Conservation (phyloP, 352 stramenopile genomes). For the Globisporangium uncinulatum region DNA sequence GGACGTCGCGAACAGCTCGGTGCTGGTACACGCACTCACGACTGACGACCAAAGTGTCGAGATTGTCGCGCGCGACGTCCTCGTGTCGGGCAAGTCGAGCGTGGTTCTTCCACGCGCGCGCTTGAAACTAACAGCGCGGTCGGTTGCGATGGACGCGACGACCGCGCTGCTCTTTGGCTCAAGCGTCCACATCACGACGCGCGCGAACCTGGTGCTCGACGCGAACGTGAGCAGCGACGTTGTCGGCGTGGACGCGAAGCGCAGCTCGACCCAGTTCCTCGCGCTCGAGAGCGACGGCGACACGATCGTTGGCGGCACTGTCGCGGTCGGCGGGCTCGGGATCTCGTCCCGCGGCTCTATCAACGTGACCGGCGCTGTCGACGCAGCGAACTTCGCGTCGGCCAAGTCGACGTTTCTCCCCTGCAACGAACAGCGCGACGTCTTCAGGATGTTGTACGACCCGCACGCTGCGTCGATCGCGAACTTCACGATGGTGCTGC, state of each 20-base stretch:
- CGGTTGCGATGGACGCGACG: constrained; percentile 52
- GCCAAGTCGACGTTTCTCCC: constrained; percentile 41
- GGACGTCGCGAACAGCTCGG: constrained; percentile 39
- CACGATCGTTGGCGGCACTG: constrained; percentile 40
- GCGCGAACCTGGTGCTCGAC: constrained; percentile 42
- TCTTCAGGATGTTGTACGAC: constrained; percentile 7
- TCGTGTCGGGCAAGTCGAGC: constrained; percentile 32
- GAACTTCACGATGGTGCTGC: constrained; percentile 66
- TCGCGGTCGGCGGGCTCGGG: constrained; percentile 43
- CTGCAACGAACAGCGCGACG: constrained; percentile 40
- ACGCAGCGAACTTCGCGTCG: constrained; percentile 31
- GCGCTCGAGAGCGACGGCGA: constrained; percentile 44
- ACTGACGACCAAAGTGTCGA: background rate
- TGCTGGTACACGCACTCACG: constrained; percentile 30
- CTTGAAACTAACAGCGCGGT: constrained; percentile 29
- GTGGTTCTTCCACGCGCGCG: constrained; percentile 34
- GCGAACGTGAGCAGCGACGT: constrained; percentile 37
- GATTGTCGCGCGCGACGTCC: constrained; percentile 32
- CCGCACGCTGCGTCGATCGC: constrained; percentile 7
- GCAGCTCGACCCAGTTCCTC: constrained; percentile 27
- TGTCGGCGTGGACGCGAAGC: constrained; percentile 7
- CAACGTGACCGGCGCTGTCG: constrained; percentile 36
- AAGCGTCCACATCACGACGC: constrained; percentile 35
- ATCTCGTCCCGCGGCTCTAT: constrained; percentile 48
- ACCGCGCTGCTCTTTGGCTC: constrained; percentile 32